Conservation (phyloP, 768 basidiomycete species). For the Naganishia randhawae region DNA sequence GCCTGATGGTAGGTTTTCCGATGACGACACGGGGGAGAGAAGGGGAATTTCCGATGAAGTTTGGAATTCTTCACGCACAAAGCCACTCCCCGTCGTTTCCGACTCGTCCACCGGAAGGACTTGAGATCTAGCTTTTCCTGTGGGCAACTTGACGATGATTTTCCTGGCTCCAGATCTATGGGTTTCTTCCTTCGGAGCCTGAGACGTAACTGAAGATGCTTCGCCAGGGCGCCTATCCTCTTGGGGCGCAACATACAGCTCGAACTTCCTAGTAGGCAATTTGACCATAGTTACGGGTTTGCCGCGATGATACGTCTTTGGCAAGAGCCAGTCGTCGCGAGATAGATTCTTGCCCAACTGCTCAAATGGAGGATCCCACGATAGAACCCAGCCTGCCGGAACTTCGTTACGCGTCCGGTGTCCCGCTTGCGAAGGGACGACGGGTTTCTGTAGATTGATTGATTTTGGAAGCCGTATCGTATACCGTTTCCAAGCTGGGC, state of each 20-base stretch:
- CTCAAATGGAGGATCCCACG: slow-evolving; percentile 44
- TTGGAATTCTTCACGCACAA: slow-evolving; percentile 17
- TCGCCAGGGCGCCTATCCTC: not conserved
- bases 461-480: slow-evolving; percentile 42
- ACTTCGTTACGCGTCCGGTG: not conserved
- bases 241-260: slow-evolving; percentile 31
- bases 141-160: slow-evolving; percentile 26
- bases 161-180: not conserved
- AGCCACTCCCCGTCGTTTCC: not conserved
- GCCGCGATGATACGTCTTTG: slow-evolving; percentile 32
- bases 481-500: slow-evolving; percentile 51
- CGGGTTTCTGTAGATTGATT: slow-evolving; percentile 20
- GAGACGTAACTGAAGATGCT: slow-evolving; percentile 9
- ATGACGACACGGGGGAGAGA: slow-evolving; percentile 9
- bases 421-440: slow-evolving; percentile 23
- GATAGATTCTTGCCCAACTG: slow-evolving; percentile 42
- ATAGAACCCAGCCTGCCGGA: slow-evolving; percentile 36
- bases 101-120: not conserved
- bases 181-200: not conserved
- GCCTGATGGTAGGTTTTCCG: slow-evolving; percentile 5
- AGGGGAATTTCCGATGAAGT: slow-evolving; percentile 19
- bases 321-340: slow-evolving; percentile 45
- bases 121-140: not conserved
- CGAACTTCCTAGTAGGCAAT: slow-evolving; percentile 36
- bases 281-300: slow-evolving; percentile 36